Evolutionary conservation across 1,139 yeast genomes (phyloP).

Genomic region (Sugiyamaella paludigena): DNA sequence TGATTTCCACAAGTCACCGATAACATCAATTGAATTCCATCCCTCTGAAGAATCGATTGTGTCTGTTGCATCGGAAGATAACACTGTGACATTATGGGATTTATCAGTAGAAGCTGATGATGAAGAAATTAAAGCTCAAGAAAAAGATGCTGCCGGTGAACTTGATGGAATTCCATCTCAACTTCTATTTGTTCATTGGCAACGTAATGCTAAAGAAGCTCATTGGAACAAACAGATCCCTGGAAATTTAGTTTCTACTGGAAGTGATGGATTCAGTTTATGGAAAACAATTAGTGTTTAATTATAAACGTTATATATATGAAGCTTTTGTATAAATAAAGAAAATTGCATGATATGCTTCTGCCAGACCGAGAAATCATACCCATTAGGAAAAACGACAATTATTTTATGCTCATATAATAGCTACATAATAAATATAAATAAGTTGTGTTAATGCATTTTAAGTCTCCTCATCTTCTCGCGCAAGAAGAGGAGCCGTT

Average conservation of each 20-base stretch:
- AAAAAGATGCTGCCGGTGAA: constrained; percentile 48
- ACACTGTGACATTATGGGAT: constrained; percentile 90
- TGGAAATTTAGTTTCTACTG: constrained; percentile 91
- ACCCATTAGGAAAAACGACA: too few species aligned
- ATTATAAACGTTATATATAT: too few species aligned
- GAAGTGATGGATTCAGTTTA: constrained; percentile 88
- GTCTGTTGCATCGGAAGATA: constrained; percentile 95
- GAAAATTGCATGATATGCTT: not conserved
- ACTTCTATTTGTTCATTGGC: constrained; percentile 96
- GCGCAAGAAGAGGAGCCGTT: constrained; percentile 12
- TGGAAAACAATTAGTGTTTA: constrained; percentile 97
- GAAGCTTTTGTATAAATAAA: not conserved
- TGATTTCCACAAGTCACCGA: constrained; percentile 90
- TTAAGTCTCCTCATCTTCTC: not conserved
- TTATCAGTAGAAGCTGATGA: constrained; percentile 34
- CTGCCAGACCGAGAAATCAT: too few species aligned
- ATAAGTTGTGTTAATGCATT: not conserved
- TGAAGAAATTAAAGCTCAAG: constrained; percentile 31
- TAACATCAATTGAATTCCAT: constrained; percentile 90
- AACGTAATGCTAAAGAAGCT: constrained; percentile 93
- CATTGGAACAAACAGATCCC: constrained; percentile 98
- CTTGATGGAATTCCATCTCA: constrained; percentile 93
- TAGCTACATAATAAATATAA: too few species aligned
- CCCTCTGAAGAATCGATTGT: constrained; percentile 94
- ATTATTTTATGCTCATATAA: too few species aligned